Conservation (phyloP, 352 stramenopile species). For the Phytophthora sp. region DNA sequence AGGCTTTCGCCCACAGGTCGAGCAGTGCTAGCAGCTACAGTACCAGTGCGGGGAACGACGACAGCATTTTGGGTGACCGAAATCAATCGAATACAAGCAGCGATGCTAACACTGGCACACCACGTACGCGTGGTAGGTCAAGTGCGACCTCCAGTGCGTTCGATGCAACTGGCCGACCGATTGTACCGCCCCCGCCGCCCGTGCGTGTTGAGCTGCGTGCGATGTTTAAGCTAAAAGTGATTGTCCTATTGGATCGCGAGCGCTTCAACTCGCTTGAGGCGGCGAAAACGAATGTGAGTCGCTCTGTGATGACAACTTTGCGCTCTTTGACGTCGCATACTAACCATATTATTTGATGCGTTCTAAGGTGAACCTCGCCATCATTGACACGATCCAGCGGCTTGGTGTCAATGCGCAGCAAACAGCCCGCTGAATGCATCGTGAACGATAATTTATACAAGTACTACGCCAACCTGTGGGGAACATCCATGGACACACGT, state of each 20-base stretch:
- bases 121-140: conserved; percentile 19
- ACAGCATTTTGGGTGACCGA: conserved; percentile 32
- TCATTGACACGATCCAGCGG: conserved; percentile 63
- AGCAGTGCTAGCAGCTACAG: conserved; percentile 42
- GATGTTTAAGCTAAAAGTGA: conserved; percentile 74
- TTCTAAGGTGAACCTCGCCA: conserved; percentile 65
- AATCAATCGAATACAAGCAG: conserved; percentile 33
- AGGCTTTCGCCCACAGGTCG: conserved; percentile 23
- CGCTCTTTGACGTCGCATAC: not conserved
- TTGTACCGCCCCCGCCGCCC: conserved; percentile 30
- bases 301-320: not conserved
- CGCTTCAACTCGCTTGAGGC: conserved; percentile 61
- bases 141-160: conserved; percentile 38
- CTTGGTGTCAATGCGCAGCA: conserved; percentile 42
- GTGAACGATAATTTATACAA: not conserved
- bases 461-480: not conserved
- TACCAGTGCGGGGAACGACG: conserved; percentile 32
- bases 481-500: no score
- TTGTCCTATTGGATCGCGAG: conserved; percentile 55
- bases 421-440: conserved; percentile 18
- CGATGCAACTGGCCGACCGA: conserved; percentile 36
- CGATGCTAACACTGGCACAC: conserved; percentile 20
- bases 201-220: conserved; percentile 53
- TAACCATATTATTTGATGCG: not conserved
- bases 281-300: conserved; percentile 67